phyloP scores from a whole-genome alignment of 371 early-diverging fungal genomes.

The Smittium culicis region DNA sequence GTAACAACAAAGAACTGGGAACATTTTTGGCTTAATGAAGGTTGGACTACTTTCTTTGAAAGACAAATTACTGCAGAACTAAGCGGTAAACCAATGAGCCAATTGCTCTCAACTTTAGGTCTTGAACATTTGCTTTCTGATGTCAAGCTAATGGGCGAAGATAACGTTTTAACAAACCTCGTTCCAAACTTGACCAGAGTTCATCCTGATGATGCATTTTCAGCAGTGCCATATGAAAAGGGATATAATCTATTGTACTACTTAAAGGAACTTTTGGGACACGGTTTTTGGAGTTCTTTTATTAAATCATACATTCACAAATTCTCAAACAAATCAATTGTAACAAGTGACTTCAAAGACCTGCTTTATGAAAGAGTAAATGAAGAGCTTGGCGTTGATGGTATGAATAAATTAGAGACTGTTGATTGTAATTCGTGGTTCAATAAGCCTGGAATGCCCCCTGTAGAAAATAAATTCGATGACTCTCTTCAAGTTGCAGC shows the following conservation, averaged over 20 bases:
- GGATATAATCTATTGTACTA: constrained; percentile 88
- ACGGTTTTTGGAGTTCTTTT: constrained; percentile 68
- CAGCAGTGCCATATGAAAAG: constrained; percentile 89
- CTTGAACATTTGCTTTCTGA: constrained; percentile 58
- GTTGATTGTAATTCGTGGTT: constrained; percentile 90
- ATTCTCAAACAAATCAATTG: constrained; percentile 77
- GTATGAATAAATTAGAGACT: constrained; percentile 35
- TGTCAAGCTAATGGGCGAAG: constrained; percentile 60
- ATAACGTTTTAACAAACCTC: constrained; percentile 62
- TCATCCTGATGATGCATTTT: constrained; percentile 93
- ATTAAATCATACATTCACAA: constrained; percentile 66
- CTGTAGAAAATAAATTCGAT: constrained; percentile 73
- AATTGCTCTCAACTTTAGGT: constrained; percentile 83
- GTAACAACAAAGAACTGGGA: constrained; percentile 86
- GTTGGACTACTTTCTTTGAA: constrained; percentile 89
- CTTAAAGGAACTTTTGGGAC: constrained; percentile 77
- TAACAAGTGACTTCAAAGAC: constrained; percentile 71
- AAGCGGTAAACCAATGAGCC: constrained; percentile 66
- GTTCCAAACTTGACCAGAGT: constrained; percentile 57
- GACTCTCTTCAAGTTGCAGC: constrained; percentile 68
- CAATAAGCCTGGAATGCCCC: constrained; percentile 72
- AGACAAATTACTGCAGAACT: constrained; percentile 77
- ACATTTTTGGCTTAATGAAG: constrained; percentile 88
- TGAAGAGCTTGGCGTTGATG: constrained; percentile 31
- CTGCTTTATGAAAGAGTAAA: constrained; percentile 60